A percentile compares a stretch with the other conserved stretches of the same genome.
These are phyloP conservation scores for Yarrowia deformans DNA, from an alignment of 805 yeast species.

Conservation along the genomic window DNA sequence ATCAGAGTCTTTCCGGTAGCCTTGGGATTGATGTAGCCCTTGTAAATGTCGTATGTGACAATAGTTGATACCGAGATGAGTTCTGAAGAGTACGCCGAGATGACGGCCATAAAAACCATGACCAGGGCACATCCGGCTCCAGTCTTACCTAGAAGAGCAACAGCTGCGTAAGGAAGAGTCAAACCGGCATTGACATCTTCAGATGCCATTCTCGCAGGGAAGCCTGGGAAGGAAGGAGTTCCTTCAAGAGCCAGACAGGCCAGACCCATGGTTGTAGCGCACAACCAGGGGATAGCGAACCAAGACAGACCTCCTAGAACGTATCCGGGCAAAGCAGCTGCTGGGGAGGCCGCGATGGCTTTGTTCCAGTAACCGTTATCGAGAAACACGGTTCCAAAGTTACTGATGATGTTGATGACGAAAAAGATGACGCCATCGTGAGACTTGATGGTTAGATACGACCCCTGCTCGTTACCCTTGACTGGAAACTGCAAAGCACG, in stretches of 20 bases:
- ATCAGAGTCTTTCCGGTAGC: constrained; percentile 81
- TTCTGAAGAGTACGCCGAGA: constrained; percentile 92
- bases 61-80: constrained; percentile 86
- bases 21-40: constrained; percentile 76
- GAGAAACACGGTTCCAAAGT: constrained; percentile 85
- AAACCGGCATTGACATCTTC: constrained; percentile 84
- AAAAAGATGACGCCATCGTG: constrained; percentile 87
- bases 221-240: constrained; percentile 78
- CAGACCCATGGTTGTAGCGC: constrained; percentile 86
- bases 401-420: constrained; percentile 86
- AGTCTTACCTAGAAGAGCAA: constrained; percentile 81
- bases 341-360: constrained; percentile 85
- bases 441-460: constrained; percentile 87
- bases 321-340: constrained; percentile 86
- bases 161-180: constrained; percentile 72
- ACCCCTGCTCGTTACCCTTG: constrained; percentile 82
- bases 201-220: constrained; percentile 68
- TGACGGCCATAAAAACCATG: constrained; percentile 88
- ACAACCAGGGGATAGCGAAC: constrained; percentile 87
- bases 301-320: constrained; percentile 87
- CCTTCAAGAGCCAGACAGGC: constrained; percentile 77
- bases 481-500: constrained; percentile 65
- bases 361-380: constrained; percentile 91
- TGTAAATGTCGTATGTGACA: constrained; percentile 84
- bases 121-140: constrained; percentile 86